Base-by-base conservation (phyloP, 2,329 filamentous ascomycete genomes). In the Byssothecium circinans region DNA sequence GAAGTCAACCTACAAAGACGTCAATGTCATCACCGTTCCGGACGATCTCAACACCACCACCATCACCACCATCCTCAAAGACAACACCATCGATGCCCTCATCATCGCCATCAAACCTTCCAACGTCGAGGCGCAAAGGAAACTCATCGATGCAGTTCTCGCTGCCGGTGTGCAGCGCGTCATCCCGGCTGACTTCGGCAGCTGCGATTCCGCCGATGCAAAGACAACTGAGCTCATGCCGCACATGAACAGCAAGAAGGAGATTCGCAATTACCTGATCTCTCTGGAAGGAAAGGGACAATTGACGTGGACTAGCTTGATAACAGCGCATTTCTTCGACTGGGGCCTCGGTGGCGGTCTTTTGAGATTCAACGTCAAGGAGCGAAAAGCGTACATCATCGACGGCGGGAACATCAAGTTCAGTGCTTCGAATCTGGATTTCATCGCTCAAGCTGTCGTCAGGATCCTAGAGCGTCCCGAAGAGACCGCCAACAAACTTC, bases 241-340 rank as follows among this genome's bases (percentile, higher is more conserved):
- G 1, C 64, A 84, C 1, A 83, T 82, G 58, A 69, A 64, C 23
- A 66, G 69, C 48, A 87, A 87, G 52, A 65, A 67, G 33, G 52
- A 43, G 0, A 58, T 69, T 30, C 64, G 71, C 8, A 63, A 68
- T 22, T 64, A 73, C 29, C 57, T 83, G 2, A 71, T 81, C 23
- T 79, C 81, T 41, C 64, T 85, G 25, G 73, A 36, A 62, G 71
- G 29, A 43, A 54, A 35, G 1, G 44, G 33, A 17, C 62, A 53
- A 18, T 74, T 87, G 54, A 78, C 74, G 2, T 87, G 84, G 84
- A 86, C 83, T 1, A 79, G 74, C 2, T 62, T 87, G 12, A 76
- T 82, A 3, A 80, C 74, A 8, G 81, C 82, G 3, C 73, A 81
- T 18, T 82, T 87, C 65, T 84, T 87, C 60, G 84, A 87, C 58